Evolutionary conservation across 75 land plant species (phyloP).

Genomic region (Sequoia sempervirens): DNA sequence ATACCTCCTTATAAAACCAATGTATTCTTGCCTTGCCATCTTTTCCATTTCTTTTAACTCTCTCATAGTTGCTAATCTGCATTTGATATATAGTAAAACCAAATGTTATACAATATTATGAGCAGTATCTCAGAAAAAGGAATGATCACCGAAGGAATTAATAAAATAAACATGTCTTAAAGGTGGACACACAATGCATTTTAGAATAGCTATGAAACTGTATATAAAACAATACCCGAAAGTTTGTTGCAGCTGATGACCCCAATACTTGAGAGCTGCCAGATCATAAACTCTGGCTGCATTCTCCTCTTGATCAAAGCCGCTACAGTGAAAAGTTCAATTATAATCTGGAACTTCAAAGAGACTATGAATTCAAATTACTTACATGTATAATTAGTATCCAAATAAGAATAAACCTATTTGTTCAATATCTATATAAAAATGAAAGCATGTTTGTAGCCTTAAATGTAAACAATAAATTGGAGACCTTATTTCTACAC

Average conservation of each 20-base stretch:
- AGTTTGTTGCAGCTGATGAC: not conserved
- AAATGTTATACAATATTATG: not conserved
- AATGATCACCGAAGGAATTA: not conserved
- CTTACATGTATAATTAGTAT: not conserved
- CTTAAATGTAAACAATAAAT: no score
- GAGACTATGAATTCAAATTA: not conserved
- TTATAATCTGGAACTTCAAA: not conserved
- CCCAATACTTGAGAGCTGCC: conserved; percentile 17
- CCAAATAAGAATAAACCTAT: not conserved
- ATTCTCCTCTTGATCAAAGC: conserved; percentile 14
- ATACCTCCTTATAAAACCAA: conserved; percentile 65
- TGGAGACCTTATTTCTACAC: no score
- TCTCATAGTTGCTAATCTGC: conserved; percentile 35
- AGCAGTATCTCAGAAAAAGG: no score
- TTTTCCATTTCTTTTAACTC: conserved; percentile 71
- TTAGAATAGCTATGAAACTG: no score
- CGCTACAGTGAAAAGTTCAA: conserved; percentile 7
- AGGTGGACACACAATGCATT: not conserved
- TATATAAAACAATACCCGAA: not conserved
- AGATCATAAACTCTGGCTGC: conserved; percentile 24
- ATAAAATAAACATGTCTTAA: not conserved
- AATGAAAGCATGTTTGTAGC: no score
- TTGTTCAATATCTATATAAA: no score
- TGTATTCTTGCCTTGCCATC: conserved; percentile 55
- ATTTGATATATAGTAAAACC: not conserved